phyloP scores from a whole-genome alignment of 495 filamentous ascomycete genomes.

The Xylaria longipes region DNA sequence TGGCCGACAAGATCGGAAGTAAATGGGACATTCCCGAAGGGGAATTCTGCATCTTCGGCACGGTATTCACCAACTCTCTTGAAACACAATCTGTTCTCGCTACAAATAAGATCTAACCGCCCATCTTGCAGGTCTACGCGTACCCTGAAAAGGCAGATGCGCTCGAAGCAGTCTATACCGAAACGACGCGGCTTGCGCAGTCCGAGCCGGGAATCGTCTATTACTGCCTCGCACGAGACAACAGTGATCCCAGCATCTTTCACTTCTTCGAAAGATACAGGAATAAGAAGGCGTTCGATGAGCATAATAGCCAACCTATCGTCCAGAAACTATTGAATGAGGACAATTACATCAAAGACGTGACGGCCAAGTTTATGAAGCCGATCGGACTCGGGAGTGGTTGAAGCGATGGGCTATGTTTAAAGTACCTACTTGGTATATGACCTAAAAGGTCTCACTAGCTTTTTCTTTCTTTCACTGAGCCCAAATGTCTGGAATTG shows the following conservation, averaged over 20 bases:
- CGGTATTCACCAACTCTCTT: constrained; percentile 21
- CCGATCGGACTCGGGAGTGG: constrained; percentile 1
- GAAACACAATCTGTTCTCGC: not conserved
- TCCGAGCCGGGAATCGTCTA: constrained; percentile 45
- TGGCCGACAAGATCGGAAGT: constrained; percentile 6
- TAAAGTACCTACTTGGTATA: no score
- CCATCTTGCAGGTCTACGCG: constrained; percentile 35
- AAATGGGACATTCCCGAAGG: constrained; percentile 32
- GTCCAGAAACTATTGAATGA: constrained; percentile 41
- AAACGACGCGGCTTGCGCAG: constrained; percentile 41
- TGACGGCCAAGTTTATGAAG: constrained; percentile 40
- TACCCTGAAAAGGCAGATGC: constrained; percentile 45
- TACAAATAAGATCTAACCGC: not conserved
- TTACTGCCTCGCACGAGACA: constrained; percentile 42
- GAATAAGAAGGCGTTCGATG: constrained; percentile 39
- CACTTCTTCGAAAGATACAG: constrained; percentile 48
- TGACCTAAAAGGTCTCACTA: no score
- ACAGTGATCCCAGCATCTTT: constrained; percentile 39
- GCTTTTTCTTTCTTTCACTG: no score
- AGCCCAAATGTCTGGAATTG: not conserved
- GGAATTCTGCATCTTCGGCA: constrained; percentile 42
- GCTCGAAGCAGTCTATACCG: constrained; percentile 43
- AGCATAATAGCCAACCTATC: constrained; percentile 42
- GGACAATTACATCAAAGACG: constrained; percentile 37
- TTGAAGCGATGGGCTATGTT: not conserved